Evolutionary conservation across 345 rosid genomes (phyloP).

Genomic region (Linum lewisii): DNA sequence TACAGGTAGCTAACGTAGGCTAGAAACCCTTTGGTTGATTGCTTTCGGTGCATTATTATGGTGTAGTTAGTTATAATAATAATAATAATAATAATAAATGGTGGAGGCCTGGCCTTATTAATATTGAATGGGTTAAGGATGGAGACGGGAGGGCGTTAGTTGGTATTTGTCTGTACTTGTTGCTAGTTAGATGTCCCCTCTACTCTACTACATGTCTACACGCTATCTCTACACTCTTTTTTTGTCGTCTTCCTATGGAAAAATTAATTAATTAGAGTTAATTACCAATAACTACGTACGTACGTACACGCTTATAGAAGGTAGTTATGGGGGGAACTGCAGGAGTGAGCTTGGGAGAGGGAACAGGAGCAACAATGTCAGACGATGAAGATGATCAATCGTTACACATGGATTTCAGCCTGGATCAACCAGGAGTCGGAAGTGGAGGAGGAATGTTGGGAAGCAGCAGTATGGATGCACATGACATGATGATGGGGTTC

Average conservation of each 20-base stretch:
- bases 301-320: conserved; percentile 1
- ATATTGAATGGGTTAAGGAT: neutral
- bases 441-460: neutral
- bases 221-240: neutral
- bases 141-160: too few relatives aligned
- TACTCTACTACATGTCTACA: neutral
- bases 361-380: conserved; percentile 90
- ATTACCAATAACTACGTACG: too few relatives aligned
- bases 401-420: conserved; percentile 62
- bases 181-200: neutral
- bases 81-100: too few relatives aligned
- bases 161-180: neutral
- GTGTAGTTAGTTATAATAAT: too few relatives aligned
- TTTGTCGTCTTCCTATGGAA: neutral
- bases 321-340: too few relatives aligned
- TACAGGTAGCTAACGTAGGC: too few relatives aligned
- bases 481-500: conserved; percentile 76
- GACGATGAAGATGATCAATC: conserved; percentile 78
- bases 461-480: conserved; percentile 25
- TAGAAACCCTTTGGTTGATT: too few relatives aligned
- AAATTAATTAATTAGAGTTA: too few relatives aligned
- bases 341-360: conserved; percentile 81
- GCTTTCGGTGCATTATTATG: too few relatives aligned
- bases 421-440: conserved; percentile 41
- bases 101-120: too few relatives aligned